phyloP scores from a whole-genome alignment of 805 yeast genomes.

The Cyberlindnera maritima region DNA sequence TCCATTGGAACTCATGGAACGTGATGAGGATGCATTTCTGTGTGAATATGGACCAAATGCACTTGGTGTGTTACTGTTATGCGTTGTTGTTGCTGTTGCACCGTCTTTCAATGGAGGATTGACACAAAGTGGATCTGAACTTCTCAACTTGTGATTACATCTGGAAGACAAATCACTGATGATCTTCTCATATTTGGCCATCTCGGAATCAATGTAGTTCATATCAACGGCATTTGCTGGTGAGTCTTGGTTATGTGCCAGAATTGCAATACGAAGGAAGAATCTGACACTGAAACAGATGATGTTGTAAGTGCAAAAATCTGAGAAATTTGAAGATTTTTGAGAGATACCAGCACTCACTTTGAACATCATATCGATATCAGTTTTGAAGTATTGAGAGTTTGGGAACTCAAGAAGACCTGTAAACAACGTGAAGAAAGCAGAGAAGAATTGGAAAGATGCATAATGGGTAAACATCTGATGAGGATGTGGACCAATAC shows the following conservation, averaged over 20 bases:
- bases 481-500: constrained; percentile 4
- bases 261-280: constrained; percentile 22
- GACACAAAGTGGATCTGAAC: constrained; percentile 7
- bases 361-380: constrained; percentile 14
- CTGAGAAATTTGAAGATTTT: constrained; percentile 2
- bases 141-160: constrained; percentile 1
- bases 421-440: constrained; percentile 26
- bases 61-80: background rate
- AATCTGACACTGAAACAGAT: constrained; percentile 17
- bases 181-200: constrained; percentile 4
- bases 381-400: constrained; percentile 12
- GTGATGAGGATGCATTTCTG: background rate
- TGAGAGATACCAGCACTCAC: constrained; percentile 7
- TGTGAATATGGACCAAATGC: background rate
- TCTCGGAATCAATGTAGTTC: constrained; percentile 2
- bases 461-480: constrained; percentile 16
- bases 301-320: constrained; percentile 11
- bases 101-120: constrained; percentile 2
- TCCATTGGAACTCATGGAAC: background rate
- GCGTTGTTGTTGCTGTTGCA: background rate
- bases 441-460: constrained; percentile 21
- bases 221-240: constrained; percentile 3
- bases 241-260: constrained; percentile 18
- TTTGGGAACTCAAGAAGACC: constrained; percentile 24
- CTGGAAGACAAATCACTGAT: background rate